phyloP scores from a whole-genome alignment of 2,329 filamentous ascomycete genomes.

The Pyricularia sp. region DNA sequence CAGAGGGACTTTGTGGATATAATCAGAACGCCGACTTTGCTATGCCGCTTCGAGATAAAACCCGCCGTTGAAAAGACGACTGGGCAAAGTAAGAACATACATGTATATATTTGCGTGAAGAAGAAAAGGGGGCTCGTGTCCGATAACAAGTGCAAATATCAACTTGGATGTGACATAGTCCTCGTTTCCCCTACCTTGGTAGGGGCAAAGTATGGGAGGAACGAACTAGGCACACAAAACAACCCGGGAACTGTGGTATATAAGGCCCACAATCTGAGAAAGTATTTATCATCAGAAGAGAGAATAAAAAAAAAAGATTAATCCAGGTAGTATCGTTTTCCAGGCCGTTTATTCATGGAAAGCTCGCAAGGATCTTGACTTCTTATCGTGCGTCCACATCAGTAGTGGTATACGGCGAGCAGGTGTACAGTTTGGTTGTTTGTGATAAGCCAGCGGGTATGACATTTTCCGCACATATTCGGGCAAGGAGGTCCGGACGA shows the following conservation, averaged over 20 bases:
- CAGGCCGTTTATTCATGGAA: too few species aligned
- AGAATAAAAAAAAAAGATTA: too few species aligned
- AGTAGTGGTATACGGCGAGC: too few species aligned
- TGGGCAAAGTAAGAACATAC: background rate
- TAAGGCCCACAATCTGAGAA: background rate
- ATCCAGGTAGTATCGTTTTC: too few species aligned
- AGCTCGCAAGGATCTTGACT: too few species aligned
- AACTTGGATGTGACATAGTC: background rate
- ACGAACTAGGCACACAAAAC: background rate
- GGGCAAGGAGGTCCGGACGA: too few species aligned
- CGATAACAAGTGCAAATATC: background rate
- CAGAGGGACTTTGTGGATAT: background rate
- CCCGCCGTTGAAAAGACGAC: background rate
- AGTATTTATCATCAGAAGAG: too few species aligned
- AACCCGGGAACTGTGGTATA: background rate
- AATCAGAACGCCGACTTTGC: background rate
- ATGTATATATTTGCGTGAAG: background rate
- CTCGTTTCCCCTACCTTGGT: background rate
- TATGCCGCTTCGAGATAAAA: background rate
- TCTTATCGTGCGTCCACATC: too few species aligned
- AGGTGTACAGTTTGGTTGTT: background rate
- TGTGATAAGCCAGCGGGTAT: too few species aligned
- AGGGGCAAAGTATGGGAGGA: background rate
- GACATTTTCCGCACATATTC: too few species aligned
- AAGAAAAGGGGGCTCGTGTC: background rate